Evolutionary conservation across 179 eudicot genomes (phyloP).

Genomic region (Drosera spatulata): DNA sequence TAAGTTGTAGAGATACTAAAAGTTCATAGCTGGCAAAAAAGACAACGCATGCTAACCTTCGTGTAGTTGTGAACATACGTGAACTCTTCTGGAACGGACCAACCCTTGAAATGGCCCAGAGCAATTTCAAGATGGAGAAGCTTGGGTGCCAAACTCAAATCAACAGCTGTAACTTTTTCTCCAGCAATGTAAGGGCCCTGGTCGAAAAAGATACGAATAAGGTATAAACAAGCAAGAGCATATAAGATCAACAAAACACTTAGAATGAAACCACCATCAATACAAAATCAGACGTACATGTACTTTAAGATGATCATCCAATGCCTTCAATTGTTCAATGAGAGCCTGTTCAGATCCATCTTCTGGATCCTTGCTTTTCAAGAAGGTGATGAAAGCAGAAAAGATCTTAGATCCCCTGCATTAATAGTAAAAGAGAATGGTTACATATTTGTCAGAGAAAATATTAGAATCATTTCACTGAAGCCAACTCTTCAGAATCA

Average conservation of each 20-base stretch:
- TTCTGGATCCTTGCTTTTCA: conserved; percentile 79
- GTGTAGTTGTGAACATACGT: conserved; percentile 27
- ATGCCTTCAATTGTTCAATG: conserved; percentile 62
- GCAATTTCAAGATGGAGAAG: conserved; percentile 44
- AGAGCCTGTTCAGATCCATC: conserved; percentile 85
- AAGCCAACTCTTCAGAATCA: neutral
- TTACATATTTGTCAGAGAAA: no score
- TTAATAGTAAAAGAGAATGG: neutral
- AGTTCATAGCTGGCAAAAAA: neutral
- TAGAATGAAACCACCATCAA: neutral
- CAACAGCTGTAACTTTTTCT: conserved; percentile 62
- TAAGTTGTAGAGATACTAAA: no score
- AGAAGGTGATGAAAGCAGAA: conserved; percentile 46
- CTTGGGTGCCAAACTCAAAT: conserved; percentile 86
- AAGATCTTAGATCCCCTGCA: conserved; percentile 71
- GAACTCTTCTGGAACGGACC: conserved; percentile 39
- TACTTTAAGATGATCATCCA: conserved; percentile 72
- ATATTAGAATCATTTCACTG: neutral
- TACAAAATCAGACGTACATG: conserved; percentile 26
- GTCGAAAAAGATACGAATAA: neutral
- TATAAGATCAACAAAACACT: neutral
- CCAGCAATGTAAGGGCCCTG: conserved; percentile 86
- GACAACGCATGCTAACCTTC: conserved; percentile 19
- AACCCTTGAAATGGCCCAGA: conserved; percentile 51
- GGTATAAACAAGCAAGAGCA: neutral